These are phyloP conservation scores for Moringa oleifera DNA, from an alignment of 345 rosid species.

Conservation along the genomic window DNA sequence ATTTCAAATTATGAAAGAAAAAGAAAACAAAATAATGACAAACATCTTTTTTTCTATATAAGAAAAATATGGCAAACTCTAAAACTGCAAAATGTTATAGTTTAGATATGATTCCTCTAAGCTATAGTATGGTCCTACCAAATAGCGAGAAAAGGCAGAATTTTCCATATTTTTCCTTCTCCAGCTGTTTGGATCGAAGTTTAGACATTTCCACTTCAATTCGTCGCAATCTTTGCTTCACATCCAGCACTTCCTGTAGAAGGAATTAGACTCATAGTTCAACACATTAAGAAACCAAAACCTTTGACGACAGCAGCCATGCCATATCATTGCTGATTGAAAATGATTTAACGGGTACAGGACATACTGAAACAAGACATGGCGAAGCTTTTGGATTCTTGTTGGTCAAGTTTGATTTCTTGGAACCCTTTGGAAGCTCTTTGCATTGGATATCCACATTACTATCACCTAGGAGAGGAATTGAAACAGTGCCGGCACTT, in stretches of 20 bases:
- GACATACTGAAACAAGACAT: slow-evolving; percentile 22
- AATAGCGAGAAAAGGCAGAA: slow-evolving; percentile 5
- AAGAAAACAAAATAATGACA: too few species aligned
- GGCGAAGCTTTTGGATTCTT: slow-evolving; percentile 10
- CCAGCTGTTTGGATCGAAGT: slow-evolving; percentile 21
- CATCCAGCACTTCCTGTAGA: slow-evolving; percentile 24
- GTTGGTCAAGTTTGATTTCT: slow-evolving; percentile 16
- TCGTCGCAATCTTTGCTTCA: slow-evolving; percentile 34
- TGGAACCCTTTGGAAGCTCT: slow-evolving; percentile 16
- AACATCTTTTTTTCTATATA: not conserved
- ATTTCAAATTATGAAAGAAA: too few species aligned
- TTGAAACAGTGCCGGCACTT: slow-evolving; percentile 11
- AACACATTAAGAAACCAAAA: slow-evolving; percentile 5
- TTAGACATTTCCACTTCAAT: slow-evolving; percentile 23
- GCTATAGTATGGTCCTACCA: slow-evolving; percentile 20
- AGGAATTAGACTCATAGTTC: slow-evolving; percentile 6
- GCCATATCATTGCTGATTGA: too few species aligned
- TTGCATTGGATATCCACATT: slow-evolving; percentile 7
- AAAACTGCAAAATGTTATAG: not conserved
- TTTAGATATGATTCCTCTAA: not conserved
- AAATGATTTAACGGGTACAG: not conserved
- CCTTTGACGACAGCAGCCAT: not conserved
- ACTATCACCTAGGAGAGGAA: slow-evolving; percentile 16
- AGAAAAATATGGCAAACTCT: not conserved
- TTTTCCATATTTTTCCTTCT: slow-evolving; percentile 23